Base-by-base conservation (phyloP, 2,329 filamentous ascomycete genomes). In the Rhinocladiella similis region DNA sequence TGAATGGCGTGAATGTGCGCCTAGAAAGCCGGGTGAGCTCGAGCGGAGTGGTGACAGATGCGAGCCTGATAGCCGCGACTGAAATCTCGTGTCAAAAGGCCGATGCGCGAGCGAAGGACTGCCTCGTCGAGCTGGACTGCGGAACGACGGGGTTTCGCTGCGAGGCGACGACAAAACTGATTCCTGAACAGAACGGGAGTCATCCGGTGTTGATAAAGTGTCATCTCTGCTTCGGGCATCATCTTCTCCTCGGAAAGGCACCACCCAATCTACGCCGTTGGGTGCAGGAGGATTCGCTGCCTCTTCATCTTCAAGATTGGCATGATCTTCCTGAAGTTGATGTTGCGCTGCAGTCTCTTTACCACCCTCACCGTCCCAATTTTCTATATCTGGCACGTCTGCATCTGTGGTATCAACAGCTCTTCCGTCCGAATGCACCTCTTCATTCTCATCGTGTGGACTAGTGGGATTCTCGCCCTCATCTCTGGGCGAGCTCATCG, bases 71-170 rank as follows among this genome's bases (percentile, higher is more conserved):
- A 97, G 84, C 47, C 92, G 87, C 14, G 93, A 93, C 70, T 95
- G 91, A 73, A 99, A 99, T 54, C 94, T 86, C 62, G 91, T 86
- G 70, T 99, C 94, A 72, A 99, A 99, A 3, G 94, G 93, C 68
- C 93, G 86, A 66, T 97, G 88, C 14, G 90, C 91, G 18, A 89
- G 89, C 14, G 88, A 90, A 13, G 90, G 87, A 65, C 88, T 91
- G 62, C 88, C 73, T 59, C 84, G 81, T 18, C 84, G 81, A 56
- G 88, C 81, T 14, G 87, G 87, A 63, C 84, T 85, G 35, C 59
- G 53, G 39, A 63, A 36, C 3, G 61, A 63, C 20, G 50, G 43
- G n/a, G 36, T 56, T 47, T 63, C 57, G 42, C 67, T 71, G 45
- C 71, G 67, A 59, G 53, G 50, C 19, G 57, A 85, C 22, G 82